Base-by-base conservation (phyloP, 257 asterid genomes). In the Salvia hispanica region DNA sequence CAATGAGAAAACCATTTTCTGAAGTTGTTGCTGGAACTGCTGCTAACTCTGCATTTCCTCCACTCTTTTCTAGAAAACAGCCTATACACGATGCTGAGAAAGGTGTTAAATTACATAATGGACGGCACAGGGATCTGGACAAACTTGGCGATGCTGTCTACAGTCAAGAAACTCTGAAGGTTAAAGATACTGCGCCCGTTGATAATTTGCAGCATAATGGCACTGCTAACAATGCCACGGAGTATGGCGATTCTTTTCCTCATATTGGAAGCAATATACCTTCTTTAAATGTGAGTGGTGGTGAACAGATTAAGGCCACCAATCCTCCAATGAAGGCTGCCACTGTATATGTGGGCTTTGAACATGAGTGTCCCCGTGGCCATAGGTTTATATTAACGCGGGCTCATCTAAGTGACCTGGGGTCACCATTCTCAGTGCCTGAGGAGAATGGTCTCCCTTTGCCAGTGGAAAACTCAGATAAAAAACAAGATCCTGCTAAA, bases 11-110 rank as follows among this genome's bases (percentile, higher is more conserved):
- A 70, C 92, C 92, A 6, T 93, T 93, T 76, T 86, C 97, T 44
- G 99, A 93, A 83, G 99, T 93, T 62, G 99, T 93, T 77, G 94
- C 99, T 16, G 99, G 97, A 64, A 76, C 88, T 11, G 75, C 87
- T 44, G 79, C 89, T 75, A 70, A 75, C 76, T 81, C 95, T 33
- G 91, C 77, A 25, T 89, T 89, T 70, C 98, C 96, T 59, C 95
- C 96, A 10, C 96, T 92, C 39, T 78, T 82, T 60, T 71, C 89
- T 31, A 82, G 84, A 75, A 86, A 80, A 72, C 85, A 79, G 62
- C 85, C 79, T 78, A n/a, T 75, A 48, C 65, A 72, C 55, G 86
- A 77, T 62, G 42, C 68, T 25, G 95, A 75, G 50, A 85, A 81
- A 70, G 84, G 72, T 72, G 74, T 58, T 62, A 86, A 84, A 83